These are phyloP conservation scores for Gossypium rotundifolium DNA, from an alignment of 345 rosid species.

Conservation along the genomic window DNA sequence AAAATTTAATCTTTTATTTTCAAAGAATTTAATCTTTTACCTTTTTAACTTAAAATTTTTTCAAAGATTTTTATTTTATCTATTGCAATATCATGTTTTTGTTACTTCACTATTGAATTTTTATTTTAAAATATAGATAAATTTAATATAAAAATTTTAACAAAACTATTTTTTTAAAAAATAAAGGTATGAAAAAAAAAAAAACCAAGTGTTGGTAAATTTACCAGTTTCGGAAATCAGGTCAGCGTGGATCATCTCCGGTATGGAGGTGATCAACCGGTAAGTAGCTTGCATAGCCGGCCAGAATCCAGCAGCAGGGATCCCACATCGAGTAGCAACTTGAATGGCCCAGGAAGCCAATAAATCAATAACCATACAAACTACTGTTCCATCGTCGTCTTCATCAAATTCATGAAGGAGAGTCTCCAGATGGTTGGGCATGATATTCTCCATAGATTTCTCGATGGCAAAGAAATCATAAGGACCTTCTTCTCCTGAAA, in stretches of 20 bases:
- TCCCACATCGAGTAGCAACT: constrained; percentile 48
- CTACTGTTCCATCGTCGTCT: constrained; percentile 24
- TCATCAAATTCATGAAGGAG: constrained; percentile 22
- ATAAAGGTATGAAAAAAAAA: background rate
- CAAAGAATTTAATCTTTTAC: too few species aligned
- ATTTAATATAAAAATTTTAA: too few species aligned
- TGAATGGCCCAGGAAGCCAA: constrained; percentile 59
- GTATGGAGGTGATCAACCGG: constrained; percentile 51
- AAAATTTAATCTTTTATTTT: too few species aligned
- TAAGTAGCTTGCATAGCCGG: constrained; percentile 63
- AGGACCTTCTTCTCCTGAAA: constrained; percentile 24
- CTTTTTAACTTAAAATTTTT: too few species aligned
- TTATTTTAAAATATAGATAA: too few species aligned
- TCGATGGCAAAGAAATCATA: constrained; percentile 60
- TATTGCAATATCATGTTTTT: too few species aligned
- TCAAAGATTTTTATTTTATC: too few species aligned
- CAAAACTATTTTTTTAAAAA: too few species aligned
- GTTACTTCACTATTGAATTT: too few species aligned
- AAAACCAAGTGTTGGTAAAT: background rate
- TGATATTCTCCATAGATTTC: constrained; percentile 46
- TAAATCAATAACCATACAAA: constrained; percentile 61
- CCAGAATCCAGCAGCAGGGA: constrained; percentile 70
- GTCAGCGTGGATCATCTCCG: constrained; percentile 44
- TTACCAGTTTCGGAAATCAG: constrained; percentile 52
- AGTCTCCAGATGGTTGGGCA: constrained; percentile 55